These are phyloP conservation scores for Monosporozyma yasuniensis DNA, from an alignment of 805 yeast species.

Conservation along the genomic window DNA sequence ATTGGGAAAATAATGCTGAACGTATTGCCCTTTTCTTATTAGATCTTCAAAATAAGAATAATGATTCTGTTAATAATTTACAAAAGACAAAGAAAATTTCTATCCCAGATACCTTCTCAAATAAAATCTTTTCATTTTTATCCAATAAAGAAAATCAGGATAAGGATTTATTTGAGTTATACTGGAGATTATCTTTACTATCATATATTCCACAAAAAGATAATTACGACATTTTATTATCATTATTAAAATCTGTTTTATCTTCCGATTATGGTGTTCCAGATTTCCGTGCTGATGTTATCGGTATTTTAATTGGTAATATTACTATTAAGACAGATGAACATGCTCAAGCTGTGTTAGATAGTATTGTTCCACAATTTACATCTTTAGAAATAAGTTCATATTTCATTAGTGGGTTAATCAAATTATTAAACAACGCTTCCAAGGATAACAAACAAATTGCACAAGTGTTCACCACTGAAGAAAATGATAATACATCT, in stretches of 20 bases:
- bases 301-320: slow-evolving; percentile 34
- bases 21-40: slow-evolving; percentile 37
- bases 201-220: slow-evolving; percentile 28
- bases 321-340: slow-evolving; percentile 23
- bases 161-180: slow-evolving; percentile 31
- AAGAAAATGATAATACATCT: background rate
- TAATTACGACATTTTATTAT: slow-evolving; percentile 10
- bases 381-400: slow-evolving; percentile 30
- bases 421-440: slow-evolving; percentile 10
- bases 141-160: background rate
- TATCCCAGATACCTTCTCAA: slow-evolving; percentile 21
- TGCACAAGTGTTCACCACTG: background rate
- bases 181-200: slow-evolving; percentile 45
- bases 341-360: slow-evolving; percentile 10
- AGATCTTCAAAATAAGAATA: slow-evolving; percentile 22
- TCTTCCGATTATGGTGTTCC: background rate
- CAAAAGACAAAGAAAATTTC: slow-evolving; percentile 29
- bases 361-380: slow-evolving; percentile 18
- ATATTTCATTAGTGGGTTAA: slow-evolving; percentile 32
- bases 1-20: slow-evolving; percentile 33
- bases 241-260: slow-evolving; percentile 1
- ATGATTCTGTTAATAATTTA: slow-evolving; percentile 10
- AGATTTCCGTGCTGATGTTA: slow-evolving; percentile 34
- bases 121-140: slow-evolving; percentile 5
- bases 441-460: background rate